A percentile compares a stretch with the other conserved stretches of the same genome.
These are phyloP conservation scores for Polygonum maritimum DNA, from an alignment of 148 eudicot species.

Conservation along the genomic window DNA sequence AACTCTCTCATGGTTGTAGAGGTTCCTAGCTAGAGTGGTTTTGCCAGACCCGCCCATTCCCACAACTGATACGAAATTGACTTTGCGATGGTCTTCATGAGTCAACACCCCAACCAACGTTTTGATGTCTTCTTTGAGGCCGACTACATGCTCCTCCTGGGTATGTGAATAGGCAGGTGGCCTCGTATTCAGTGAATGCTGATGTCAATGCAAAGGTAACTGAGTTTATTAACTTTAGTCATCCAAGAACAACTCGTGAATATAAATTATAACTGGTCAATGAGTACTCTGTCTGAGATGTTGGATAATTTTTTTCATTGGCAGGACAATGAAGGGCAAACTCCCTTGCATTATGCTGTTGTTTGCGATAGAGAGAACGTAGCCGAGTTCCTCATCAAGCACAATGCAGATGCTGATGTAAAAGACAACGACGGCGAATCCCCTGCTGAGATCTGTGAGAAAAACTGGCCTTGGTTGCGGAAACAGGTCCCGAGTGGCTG, in stretches of 20 bases:
- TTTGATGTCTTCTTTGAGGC: neutral
- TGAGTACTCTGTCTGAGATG: too few relatives aligned
- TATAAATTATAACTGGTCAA: neutral
- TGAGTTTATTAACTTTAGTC: neutral
- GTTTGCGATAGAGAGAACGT: slow-evolving; percentile 82
- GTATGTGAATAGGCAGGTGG: neutral
- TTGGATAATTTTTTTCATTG: neutral
- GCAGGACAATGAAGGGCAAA: slow-evolving; percentile 94
- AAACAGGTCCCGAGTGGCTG: neutral
- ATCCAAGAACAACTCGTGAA: neutral
- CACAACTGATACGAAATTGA: too few relatives aligned
- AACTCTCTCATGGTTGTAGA: neutral
- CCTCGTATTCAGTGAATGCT: slow-evolving; percentile 17
- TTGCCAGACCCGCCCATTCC: too few relatives aligned
- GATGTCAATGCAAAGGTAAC: slow-evolving; percentile 79
- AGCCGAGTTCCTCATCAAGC: slow-evolving; percentile 70
- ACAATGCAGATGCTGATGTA: slow-evolving; percentile 42
- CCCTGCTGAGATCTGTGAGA: slow-evolving; percentile 56
- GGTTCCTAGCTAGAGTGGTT: neutral
- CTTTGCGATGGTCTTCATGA: too few relatives aligned
- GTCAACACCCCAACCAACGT: too few relatives aligned
- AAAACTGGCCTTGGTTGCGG: slow-evolving; percentile 73
- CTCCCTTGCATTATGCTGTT: slow-evolving; percentile 86
- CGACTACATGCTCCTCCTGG: neutral
- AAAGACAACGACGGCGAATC: slow-evolving; percentile 61